These are phyloP conservation scores for Botryotinia convoluta DNA, from an alignment of 2,329 filamentous ascomycete genomes.

Conservation along the genomic window DNA sequence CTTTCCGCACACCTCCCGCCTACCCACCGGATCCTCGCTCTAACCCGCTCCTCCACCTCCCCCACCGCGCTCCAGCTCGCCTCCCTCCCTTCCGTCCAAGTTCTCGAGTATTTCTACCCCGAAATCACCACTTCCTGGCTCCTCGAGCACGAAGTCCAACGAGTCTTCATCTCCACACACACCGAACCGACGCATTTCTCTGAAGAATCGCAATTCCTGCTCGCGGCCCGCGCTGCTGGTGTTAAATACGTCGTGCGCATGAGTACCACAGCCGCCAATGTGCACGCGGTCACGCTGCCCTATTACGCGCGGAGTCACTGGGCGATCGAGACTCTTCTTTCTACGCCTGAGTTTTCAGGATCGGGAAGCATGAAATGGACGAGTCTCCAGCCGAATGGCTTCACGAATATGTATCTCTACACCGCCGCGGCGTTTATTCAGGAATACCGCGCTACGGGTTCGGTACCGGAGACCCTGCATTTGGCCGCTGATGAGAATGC, in stretches of 20 bases:
- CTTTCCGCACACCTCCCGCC: background rate
- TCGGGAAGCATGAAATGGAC: background rate
- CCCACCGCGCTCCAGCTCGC: background rate
- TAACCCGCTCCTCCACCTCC: background rate
- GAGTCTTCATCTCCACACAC: background rate
- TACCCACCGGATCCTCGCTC: background rate
- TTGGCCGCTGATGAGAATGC: background rate
- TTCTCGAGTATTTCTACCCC: background rate
- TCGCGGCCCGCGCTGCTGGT: background rate
- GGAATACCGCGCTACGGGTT: background rate
- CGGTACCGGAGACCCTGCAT: background rate
- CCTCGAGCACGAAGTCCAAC: background rate
- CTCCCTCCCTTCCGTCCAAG: background rate
- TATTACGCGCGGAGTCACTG: background rate
- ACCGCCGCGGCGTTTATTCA: background rate
- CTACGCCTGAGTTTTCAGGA: background rate
- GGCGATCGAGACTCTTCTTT: background rate
- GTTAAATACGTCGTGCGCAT: background rate
- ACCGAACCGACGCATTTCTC: background rate
- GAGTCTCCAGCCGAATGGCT: background rate
- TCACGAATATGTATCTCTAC: background rate
- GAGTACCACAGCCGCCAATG: background rate
- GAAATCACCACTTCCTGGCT: background rate
- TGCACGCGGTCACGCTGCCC: background rate
- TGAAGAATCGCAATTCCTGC: background rate